phyloP scores from a whole-genome alignment of 257 asterid genomes.

The Vinca minor region DNA sequence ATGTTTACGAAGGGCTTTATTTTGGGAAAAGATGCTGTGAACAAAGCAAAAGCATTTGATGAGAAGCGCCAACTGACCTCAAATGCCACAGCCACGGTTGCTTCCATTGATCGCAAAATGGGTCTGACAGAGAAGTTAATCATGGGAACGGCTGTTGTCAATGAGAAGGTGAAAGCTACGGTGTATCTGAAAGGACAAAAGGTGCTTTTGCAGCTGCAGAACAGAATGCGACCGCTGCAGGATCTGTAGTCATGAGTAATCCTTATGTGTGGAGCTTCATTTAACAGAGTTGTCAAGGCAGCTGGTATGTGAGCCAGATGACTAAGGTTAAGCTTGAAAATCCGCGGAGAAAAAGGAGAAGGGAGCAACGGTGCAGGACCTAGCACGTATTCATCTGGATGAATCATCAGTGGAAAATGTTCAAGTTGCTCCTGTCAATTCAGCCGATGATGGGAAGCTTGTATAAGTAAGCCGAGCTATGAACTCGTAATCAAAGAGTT shows the following conservation, averaged over 20 bases:
- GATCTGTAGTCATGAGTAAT: constrained; percentile 41
- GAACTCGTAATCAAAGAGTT: not conserved
- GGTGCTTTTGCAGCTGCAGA: constrained; percentile 40
- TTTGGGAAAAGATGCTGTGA: constrained; percentile 51
- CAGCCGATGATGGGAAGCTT: not conserved
- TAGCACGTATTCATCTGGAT: constrained; percentile 22
- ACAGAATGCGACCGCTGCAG: constrained; percentile 35
- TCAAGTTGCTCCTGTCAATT: constrained; percentile 1
- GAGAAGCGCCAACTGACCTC: constrained; percentile 41
- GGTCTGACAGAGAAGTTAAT: constrained; percentile 46
- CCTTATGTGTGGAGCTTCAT: constrained; percentile 38
- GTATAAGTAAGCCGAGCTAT: not conserved
- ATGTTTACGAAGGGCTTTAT: constrained; percentile 53
- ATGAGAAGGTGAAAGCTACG: constrained; percentile 34
- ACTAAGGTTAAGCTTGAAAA: constrained; percentile 39
- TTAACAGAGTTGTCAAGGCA: constrained; percentile 33
- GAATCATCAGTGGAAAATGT: constrained; percentile 17
- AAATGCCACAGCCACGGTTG: constrained; percentile 43
- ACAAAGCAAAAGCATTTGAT: constrained; percentile 42
- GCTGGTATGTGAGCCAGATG: constrained; percentile 43
- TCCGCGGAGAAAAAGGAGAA: constrained; percentile 31
- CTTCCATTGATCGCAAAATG: constrained; percentile 38
- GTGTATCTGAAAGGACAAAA: constrained; percentile 39
- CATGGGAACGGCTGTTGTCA: constrained; percentile 34
- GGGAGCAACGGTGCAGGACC: constrained; percentile 17